Evolutionary conservation across 2,329 filamentous ascomycete species (phyloP), one percentile per base, ranked within the genome.

Genomic region (Exophiala dermatitidis): DNA sequence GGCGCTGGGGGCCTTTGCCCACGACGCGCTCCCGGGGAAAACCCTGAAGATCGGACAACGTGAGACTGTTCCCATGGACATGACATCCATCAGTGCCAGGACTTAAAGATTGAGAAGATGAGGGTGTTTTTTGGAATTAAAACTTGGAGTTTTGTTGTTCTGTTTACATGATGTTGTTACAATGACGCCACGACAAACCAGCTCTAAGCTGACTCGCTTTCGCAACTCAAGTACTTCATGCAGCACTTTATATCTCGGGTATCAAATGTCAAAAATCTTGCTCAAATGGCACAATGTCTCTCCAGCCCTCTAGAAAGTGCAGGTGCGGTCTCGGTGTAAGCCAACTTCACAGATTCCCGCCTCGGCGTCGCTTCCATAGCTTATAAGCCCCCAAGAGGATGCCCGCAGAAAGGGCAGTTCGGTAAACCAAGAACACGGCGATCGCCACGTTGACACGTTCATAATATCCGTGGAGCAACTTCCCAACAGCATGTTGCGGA

Each of bases 381-480:
- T 45, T 59, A 19, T 52, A 57, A 19, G 50, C 32, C 51, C 58
- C 60, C 37, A 54, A 56, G 36, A 32, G 57, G 19, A 58, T 5
- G 26, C 56, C 57, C 3, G 51, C 49, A 2, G 56, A 67, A 43
- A 69, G 44, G 5, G 61, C 60, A 33, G 66, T 54, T 48, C 71
- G 63, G 66, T 69, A 73, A 5, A 65, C 68, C 19, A 72, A 55
- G 51, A 71, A 71, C 8, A 73, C 62, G 43, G 63, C 69, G 33
- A 72, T 68, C 6, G 72, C 72, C 31, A 68, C 50, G 12, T 70
- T 66, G 28, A 74, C 53, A 26, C 64, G 64, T 28, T 68, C 64
- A 57, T 73, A 74, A 47, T 74, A 74, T n/a, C 71, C 72, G n/a
- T 64, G 64, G 36, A 74, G 60, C 63, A 74, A 61, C 26, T 71